These are phyloP conservation scores for Allantophomopsis lycopodina DNA, from an alignment of 2,329 filamentous ascomycete species.

Conservation along the genomic window DNA sequence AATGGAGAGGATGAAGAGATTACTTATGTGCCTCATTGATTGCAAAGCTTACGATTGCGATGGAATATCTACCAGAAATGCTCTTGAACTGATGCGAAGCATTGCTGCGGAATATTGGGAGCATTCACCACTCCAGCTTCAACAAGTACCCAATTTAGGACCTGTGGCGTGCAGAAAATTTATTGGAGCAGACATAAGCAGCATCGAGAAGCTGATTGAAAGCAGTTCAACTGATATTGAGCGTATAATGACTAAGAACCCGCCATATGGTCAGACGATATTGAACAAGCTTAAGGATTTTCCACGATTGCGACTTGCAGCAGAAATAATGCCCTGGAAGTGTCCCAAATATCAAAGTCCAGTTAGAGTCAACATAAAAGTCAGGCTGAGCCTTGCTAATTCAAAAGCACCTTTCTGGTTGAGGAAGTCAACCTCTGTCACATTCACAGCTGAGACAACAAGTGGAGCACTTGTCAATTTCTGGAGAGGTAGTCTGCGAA, in stretches of 20 bases:
- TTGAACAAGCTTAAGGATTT: slow-evolving; percentile 54
- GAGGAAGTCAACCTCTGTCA: slow-evolving; percentile 51
- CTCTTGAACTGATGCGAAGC: slow-evolving; percentile 66
- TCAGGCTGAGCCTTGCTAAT: slow-evolving; percentile 61
- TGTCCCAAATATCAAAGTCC: slow-evolving; percentile 8
- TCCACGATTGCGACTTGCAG: slow-evolving; percentile 37
- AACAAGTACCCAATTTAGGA: slow-evolving; percentile 71
- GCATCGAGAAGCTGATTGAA: slow-evolving; percentile 53
- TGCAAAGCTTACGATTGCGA: slow-evolving; percentile 49
- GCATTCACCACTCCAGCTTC: slow-evolving; percentile 63
- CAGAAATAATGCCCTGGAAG: slow-evolving; percentile 19
- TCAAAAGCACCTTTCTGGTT: slow-evolving; percentile 38
- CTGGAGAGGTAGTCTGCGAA: slow-evolving; percentile 47
- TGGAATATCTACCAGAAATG: slow-evolving; percentile 50
- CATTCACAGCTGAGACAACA: slow-evolving; percentile 59
- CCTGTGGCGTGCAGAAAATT: slow-evolving; percentile 63
- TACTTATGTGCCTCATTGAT: slow-evolving; percentile 65
- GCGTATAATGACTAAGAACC: slow-evolving; percentile 60
- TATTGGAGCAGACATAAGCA: slow-evolving; percentile 53
- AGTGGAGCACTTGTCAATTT: slow-evolving; percentile 59
- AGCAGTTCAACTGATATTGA: slow-evolving; percentile 65
- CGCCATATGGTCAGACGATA: slow-evolving; percentile 66
- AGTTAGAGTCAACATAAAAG: slow-evolving; percentile 47
- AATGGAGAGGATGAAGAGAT: slow-evolving; percentile 53
- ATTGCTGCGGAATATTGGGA: slow-evolving; percentile 66